Conservation (phyloP, 371 early-diverging fungal species). For the Actinomortierella wolfii region DNA sequence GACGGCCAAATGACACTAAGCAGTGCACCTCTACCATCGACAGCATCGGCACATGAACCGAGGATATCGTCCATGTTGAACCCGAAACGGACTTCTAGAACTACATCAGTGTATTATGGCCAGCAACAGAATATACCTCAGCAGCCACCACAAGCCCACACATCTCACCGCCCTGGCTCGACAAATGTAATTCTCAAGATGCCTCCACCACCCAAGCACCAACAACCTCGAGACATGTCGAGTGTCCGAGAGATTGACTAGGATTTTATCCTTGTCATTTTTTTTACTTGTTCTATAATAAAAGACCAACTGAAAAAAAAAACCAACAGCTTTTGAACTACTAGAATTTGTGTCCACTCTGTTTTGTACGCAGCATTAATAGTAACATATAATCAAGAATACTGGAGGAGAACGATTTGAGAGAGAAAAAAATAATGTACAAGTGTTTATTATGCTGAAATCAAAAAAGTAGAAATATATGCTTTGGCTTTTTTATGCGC, state of each 20-base stretch:
- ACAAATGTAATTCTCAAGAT: constrained; percentile 16
- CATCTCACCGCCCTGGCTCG: background rate
- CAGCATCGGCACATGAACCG: constrained; percentile 3
- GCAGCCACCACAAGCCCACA: too few relatives aligned
- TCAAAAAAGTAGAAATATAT: background rate
- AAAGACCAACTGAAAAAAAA: background rate
- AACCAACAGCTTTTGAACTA: background rate
- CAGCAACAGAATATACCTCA: too few relatives aligned
- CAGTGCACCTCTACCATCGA: too few relatives aligned
- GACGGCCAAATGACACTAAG: too few relatives aligned
- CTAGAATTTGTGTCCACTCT: too few relatives aligned
- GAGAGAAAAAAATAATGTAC: background rate
- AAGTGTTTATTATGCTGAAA: background rate
- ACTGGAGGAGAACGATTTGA: background rate
- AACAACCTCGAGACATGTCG: too few relatives aligned
- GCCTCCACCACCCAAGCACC: constrained; percentile 19
- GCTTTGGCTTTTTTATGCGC: background rate
- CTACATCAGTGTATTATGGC: too few relatives aligned
- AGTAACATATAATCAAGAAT: too few relatives aligned
- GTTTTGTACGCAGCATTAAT: too few relatives aligned
- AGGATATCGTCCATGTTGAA: constrained; percentile 27
- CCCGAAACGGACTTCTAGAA: constrained; percentile 2
- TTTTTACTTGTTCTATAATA: background rate
- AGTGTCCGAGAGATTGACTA: background rate
- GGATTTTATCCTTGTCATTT: background rate